Base-by-base conservation (phyloP, 2,329 filamentous ascomycete genomes). In the Cadophora luteo-olivacea region DNA sequence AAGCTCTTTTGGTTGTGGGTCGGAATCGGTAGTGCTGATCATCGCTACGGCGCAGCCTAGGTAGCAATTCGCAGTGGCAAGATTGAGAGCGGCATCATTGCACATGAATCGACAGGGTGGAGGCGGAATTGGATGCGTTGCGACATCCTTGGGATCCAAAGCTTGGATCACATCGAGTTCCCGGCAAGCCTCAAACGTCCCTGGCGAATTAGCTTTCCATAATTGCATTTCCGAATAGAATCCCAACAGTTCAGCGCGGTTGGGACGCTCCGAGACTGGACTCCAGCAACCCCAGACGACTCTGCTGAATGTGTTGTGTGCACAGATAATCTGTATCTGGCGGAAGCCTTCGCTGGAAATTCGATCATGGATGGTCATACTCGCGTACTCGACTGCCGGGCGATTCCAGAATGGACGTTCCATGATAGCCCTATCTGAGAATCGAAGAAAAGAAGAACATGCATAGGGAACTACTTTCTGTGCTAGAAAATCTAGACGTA, bases 391-490 rank as follows among this genome's bases (percentile, higher is more conserved):
- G 11, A 60, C 38, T 11, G 64, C 36, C 0, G 60, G 22, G 61
- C 71, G 57, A 41, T 69, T 72, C 72, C 72, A 73, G 32, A 69
- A 73, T 16, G 72, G 72, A 0, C 33, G 22, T 36, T 72, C 67
- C 52, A 66, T 62, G 24, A 70, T 36, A 1, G 70, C 68, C n/a
- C 49, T 8, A 24, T 62, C 49, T 0, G 68, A 64, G 24, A 52
- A 67, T 9, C 58, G 61, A 12, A 66, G n/a, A 48, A 73, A 69
- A 0, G 72, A 73, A 3, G 72, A 72, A 51, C 24, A 45, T 19
- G 72, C 65, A 41, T 72, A 73, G 8, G 72, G 72, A 3, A 73
- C 48, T 3, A 72, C 52, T 38, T 72, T 73, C 49, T 69, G 72
- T 3, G 72, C 70, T 14, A 73, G 67, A 49, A 72, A 72, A 29